phyloP scores from a whole-genome alignment of 2,329 filamentous ascomycete genomes.

The Trichoderma sp. region DNA sequence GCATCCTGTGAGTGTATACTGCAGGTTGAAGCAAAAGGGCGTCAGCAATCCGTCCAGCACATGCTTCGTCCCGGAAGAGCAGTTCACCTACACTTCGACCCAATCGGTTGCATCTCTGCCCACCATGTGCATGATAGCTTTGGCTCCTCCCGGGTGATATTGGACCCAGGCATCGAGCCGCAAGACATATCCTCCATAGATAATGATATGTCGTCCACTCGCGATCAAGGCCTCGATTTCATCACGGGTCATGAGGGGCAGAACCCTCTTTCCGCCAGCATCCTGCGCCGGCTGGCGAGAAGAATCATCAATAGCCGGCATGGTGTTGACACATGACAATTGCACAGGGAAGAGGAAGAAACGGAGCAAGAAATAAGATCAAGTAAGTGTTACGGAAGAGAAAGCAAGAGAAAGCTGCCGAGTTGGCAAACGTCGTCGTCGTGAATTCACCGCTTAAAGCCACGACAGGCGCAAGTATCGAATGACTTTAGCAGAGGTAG shows the following conservation, averaged over 20 bases:
- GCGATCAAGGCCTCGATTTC: conserved; percentile 20
- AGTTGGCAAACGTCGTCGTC: not conserved
- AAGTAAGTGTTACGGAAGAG: not conserved
- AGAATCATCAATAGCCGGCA: not conserved
- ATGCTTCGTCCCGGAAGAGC: not conserved
- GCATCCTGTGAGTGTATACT: conserved; percentile 83
- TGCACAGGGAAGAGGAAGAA: not conserved
- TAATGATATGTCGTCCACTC: conserved; percentile 15
- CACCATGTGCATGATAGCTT: conserved; percentile 56
- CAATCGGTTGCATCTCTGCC: conserved; percentile 38
- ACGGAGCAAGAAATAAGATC: not conserved
- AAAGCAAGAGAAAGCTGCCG: not conserved
- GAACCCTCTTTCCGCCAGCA: not conserved
- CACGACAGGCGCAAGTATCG: not conserved
- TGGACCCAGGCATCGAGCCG: conserved; percentile 47
- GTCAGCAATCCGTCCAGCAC: not conserved
- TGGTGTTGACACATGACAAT: conserved; percentile 20
- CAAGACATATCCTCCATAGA: conserved; percentile 15
- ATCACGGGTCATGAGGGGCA: conserved; percentile 19
- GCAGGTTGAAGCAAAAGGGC: conserved; percentile 6
- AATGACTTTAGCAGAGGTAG: not conserved
- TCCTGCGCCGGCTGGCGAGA: not conserved
- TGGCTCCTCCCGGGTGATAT: conserved; percentile 55
- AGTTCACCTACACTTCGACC: conserved; percentile 31
- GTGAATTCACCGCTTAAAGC: not conserved